Conservation (phyloP, 108 stramenopile species). For the Nitzschia sp. region DNA sequence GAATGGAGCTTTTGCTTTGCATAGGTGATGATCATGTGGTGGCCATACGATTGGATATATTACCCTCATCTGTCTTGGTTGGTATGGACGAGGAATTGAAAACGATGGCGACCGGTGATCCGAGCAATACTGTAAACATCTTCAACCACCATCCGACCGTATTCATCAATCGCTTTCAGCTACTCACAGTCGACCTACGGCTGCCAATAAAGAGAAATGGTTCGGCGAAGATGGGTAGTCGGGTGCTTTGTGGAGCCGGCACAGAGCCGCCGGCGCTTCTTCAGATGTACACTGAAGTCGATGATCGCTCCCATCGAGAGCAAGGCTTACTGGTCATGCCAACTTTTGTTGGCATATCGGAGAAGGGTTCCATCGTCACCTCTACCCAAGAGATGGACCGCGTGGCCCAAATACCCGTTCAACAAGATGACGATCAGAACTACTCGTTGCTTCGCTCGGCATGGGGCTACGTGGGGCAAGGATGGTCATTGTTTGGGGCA, state of each 20-base stretch:
- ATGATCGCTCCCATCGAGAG: conserved; percentile 1
- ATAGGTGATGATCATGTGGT: conserved; percentile 48
- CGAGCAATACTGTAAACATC: neutral
- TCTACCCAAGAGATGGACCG: neutral
- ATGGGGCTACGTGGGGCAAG: conserved; percentile 39
- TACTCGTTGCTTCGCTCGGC: neutral
- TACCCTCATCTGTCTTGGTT: conserved; percentile 28
- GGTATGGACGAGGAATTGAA: neutral
- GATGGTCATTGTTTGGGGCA: conserved; percentile 65
- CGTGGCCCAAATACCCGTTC: conserved; percentile 5
- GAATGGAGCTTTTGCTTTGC: conserved; percentile 55
- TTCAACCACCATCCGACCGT: conserved; percentile 1
- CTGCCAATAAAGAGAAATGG: neutral
- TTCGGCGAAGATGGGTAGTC: neutral
- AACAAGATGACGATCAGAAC: neutral
- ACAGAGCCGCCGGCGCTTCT: conserved; percentile 7
- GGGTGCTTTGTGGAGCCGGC: conserved; percentile 3
- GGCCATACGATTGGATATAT: conserved; percentile 36
- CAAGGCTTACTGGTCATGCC: neutral
- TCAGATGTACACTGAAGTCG: neutral
- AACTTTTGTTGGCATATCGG: conserved; percentile 6
- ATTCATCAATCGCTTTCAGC: conserved; percentile 25
- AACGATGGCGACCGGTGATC: neutral
- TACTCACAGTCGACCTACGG: conserved; percentile 26
- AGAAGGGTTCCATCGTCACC: neutral